Evolutionary conservation across 768 basidiomycete species (phyloP).

Genomic region (Nidula microcarpa): DNA sequence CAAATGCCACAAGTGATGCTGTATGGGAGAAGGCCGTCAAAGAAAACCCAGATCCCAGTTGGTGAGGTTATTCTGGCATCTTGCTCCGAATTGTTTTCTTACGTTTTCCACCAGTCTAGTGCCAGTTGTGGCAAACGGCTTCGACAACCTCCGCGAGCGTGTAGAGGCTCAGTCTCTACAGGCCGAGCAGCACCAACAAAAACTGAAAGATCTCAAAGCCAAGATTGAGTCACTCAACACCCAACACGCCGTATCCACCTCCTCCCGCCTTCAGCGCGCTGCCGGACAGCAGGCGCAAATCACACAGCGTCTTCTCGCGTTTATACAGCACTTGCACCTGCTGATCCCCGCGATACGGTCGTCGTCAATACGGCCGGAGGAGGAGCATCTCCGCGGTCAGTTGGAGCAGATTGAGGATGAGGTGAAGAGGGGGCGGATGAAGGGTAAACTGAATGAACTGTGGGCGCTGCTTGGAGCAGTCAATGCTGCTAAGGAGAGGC

Average conservation of each 20-base stretch:
- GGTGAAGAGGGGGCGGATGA: slow-evolving; percentile 58
- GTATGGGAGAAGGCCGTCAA: slow-evolving; percentile 76
- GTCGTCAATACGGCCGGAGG: slow-evolving; percentile 73
- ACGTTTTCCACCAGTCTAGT: slow-evolving; percentile 50
- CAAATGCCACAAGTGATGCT: slow-evolving; percentile 66
- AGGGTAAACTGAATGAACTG: slow-evolving; percentile 75
- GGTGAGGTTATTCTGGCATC: slow-evolving; percentile 39
- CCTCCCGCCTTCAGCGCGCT: slow-evolving; percentile 63
- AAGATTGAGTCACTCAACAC: slow-evolving; percentile 59
- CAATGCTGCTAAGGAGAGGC: slow-evolving; percentile 54
- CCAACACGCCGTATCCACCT: slow-evolving; percentile 62
- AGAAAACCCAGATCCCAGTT: slow-evolving; percentile 80
- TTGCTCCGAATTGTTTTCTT: background rate
- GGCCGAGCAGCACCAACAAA: slow-evolving; percentile 63
- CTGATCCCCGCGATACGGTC: slow-evolving; percentile 75
- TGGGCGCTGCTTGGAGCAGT: slow-evolving; percentile 83
- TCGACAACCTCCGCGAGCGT: slow-evolving; percentile 76
- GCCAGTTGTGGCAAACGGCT: slow-evolving; percentile 76
- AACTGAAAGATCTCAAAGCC: slow-evolving; percentile 67
- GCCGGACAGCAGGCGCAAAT: slow-evolving; percentile 64
- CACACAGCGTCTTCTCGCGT: slow-evolving; percentile 60
- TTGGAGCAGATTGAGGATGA: slow-evolving; percentile 78
- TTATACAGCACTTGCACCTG: slow-evolving; percentile 76
- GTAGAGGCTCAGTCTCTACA: slow-evolving; percentile 73
- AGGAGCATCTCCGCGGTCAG: slow-evolving; percentile 67